A percentile compares a stretch with the other conserved stretches of the same genome.
Evolutionary conservation across 192 early-diverging fungal species (phyloP).

Genomic region (Coemansia sp.): DNA sequence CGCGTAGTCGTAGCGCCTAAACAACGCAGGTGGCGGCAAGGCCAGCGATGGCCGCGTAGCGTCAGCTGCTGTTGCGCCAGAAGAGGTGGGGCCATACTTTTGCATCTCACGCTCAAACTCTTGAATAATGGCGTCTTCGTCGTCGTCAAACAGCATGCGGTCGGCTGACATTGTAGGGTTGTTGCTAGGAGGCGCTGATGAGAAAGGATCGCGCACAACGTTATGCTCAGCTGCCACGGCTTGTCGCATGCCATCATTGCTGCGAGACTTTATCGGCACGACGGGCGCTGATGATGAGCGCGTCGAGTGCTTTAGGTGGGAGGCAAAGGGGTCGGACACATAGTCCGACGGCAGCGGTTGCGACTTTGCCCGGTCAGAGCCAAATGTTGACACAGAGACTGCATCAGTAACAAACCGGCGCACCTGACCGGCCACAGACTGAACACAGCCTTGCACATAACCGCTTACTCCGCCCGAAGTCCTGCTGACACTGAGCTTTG

Average conservation of each 20-base stretch:
- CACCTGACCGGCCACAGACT: constrained; percentile 51
- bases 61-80: background rate
- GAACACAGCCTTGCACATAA: constrained; percentile 43
- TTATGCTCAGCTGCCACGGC: background rate
- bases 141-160: constrained; percentile 48
- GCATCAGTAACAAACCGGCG: constrained; percentile 42
- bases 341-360: constrained; percentile 9
- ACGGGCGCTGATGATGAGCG: background rate
- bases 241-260: background rate
- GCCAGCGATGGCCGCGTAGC: background rate
- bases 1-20: constrained; percentile 8
- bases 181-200: constrained; percentile 3
- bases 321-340: constrained; percentile 42
- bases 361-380: constrained; percentile 12
- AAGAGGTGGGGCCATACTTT: constrained; percentile 16
- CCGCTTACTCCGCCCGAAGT: constrained; percentile 23
- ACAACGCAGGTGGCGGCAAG: background rate
- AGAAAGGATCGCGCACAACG: constrained; percentile 48
- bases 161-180: constrained; percentile 15
- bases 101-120: constrained; percentile 56
- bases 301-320: constrained; percentile 8
- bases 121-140: constrained; percentile 53
- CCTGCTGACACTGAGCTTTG: background rate
- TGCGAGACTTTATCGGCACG: background rate
- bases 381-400: constrained; percentile 28